Base-by-base conservation (phyloP, 768 basidiomycete species). In the Pisolithus orientalis region DNA sequence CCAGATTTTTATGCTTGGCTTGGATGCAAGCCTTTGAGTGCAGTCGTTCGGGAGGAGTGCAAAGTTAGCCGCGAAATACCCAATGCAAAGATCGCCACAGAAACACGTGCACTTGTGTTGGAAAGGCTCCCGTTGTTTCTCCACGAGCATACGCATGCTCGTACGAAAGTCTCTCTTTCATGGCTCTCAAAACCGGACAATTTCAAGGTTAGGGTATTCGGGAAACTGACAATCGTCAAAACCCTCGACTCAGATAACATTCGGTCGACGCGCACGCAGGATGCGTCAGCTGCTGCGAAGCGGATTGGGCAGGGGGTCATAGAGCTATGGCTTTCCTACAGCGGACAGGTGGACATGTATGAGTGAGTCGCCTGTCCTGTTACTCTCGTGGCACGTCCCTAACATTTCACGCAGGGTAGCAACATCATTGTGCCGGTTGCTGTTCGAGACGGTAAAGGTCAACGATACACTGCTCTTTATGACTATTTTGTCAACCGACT, bases 401-500 rank as follows among this genome's bases (percentile, higher is more conserved):
- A 52, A 16, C 10, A 17, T 52, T 50, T 51, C 43, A 38, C 32
- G 44, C 46, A 94, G 93, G 67, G 85, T 98, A 13, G 87, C 95
- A 0, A 85, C 83, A 1, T 86, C 89, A 1, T 71, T 98, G 29
- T 92, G 90, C 65, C 83, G 84, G 16, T 65, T 87, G 6, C 68
- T 96, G 29, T 90, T 97, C 56, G 80, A 87, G 51, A 76, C 80
- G 7, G 84, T 84, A 2, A 87, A 88, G 66, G 80, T 85, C 25
- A 91, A 94, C 62, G 95, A 99, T 64, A 82, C 89, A 0, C 74
- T 99, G 6, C 65, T 98, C 7, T 86, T 98, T 58, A 89, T 91
- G 81, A 96, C 94, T 0, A 91, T 99, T 49, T 76, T 99, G 16
- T 91, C 92, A 0, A 97, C 94, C 0, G 91, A 94, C 57, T 70